Percentiles rank a stretch among this genome's conserved stretches.
phyloP scores from a whole-genome alignment of 371 early-diverging fungal genomes.

The Mycotypha africana region DNA sequence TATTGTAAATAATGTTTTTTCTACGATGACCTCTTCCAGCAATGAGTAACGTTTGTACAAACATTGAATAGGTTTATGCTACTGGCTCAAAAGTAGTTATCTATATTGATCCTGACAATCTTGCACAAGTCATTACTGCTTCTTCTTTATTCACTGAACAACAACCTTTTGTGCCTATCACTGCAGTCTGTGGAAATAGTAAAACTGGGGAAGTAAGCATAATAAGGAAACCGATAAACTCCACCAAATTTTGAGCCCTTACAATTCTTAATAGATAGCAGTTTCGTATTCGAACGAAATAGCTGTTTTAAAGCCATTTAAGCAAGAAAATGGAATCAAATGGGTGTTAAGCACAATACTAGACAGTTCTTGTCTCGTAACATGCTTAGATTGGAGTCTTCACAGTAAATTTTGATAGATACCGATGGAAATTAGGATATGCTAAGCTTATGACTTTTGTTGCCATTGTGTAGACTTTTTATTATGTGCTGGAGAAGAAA shows the following conservation, averaged over 20 bases:
- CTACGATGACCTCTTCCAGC: no score
- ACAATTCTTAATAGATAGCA: constrained; percentile 27
- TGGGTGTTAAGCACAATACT: constrained; percentile 15
- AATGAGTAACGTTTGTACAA: neutral
- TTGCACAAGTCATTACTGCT: constrained; percentile 34
- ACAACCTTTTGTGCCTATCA: constrained; percentile 9
- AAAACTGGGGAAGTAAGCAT: constrained; percentile 29
- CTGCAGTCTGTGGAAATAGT: constrained; percentile 29
- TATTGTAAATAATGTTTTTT: constrained; percentile 57
- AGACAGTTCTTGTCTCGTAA: constrained; percentile 7
- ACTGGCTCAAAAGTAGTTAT: constrained; percentile 42
- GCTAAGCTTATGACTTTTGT: no score
- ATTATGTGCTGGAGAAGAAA: constrained; percentile 28
- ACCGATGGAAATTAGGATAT: no score
- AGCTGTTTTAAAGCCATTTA: constrained; percentile 17
- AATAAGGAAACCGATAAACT: neutral
- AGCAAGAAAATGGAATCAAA: constrained; percentile 4
- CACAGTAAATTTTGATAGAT: constrained; percentile 28
- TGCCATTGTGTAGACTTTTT: constrained; percentile 19
- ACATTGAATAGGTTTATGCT: constrained; percentile 33
- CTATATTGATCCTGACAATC: constrained; percentile 37
- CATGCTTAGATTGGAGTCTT: constrained; percentile 40
- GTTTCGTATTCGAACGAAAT: constrained; percentile 22
- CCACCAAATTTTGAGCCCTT: neutral
- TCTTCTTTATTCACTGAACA: constrained; percentile 4